phyloP scores from a whole-genome alignment of 2,329 filamentous ascomycete genomes.

The Trichophyton mentagrophytes region DNA sequence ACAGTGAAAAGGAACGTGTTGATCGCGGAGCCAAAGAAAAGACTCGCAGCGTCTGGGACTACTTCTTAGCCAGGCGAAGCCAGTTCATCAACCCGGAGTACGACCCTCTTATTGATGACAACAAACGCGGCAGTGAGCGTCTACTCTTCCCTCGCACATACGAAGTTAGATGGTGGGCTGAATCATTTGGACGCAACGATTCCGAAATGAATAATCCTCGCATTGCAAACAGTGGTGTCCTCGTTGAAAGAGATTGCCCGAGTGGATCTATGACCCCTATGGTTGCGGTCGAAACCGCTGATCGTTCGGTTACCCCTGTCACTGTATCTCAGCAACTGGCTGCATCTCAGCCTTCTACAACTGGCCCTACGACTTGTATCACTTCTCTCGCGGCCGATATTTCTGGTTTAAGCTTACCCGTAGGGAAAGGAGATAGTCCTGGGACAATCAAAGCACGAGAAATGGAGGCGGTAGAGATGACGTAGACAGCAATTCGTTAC shows the following conservation, averaged over 20 bases:
- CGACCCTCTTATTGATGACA: conserved; percentile 62
- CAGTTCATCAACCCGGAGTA: conserved; percentile 79
- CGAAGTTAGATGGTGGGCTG: conserved; percentile 88
- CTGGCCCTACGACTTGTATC: conserved; percentile 23
- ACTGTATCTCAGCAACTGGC: conserved; percentile 29
- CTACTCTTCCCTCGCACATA: conserved; percentile 66
- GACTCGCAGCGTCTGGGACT: conserved; percentile 87
- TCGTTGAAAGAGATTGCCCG: conserved; percentile 20
- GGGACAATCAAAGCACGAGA: conserved; percentile 20
- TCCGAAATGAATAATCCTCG: conserved; percentile 78
- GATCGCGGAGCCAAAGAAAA: conserved; percentile 56
- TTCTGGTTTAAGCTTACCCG: conserved; percentile 32
- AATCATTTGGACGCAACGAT: conserved; percentile 72
- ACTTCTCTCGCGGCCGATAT: conserved; percentile 35
- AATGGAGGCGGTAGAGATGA: conserved; percentile 40
- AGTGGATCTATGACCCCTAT: conserved; percentile 38
- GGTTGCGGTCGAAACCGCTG: conserved; percentile 47
- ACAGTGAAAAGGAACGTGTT: conserved; percentile 77
- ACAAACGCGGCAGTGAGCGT: conserved; percentile 63
- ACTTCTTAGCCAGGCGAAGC: conserved; percentile 67
- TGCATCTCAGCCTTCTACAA: conserved; percentile 19
- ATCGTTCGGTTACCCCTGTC: conserved; percentile 41
- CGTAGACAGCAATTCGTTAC: conserved; percentile 20
- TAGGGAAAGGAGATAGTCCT: conserved; percentile 20
- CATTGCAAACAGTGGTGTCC: conserved; percentile 40